Evolutionary conservation across 1,139 yeast species (phyloP), one percentile per base, ranked within the genome.

Genomic region (Geotrichum candidum): DNA sequence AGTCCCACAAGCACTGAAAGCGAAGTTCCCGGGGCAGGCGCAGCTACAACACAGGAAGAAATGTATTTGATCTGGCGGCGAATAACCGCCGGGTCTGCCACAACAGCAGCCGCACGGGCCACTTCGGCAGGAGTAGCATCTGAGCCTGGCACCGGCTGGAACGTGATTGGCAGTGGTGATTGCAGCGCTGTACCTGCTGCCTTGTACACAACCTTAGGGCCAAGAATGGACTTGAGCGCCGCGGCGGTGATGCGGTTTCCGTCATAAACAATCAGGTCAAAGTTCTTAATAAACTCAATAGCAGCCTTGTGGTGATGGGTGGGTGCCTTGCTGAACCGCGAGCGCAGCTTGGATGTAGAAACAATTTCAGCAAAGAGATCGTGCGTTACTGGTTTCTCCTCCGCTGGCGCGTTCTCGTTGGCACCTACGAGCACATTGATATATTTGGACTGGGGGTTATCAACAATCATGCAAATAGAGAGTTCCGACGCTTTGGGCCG

Each of bases 361-460:
- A 70, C 61, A 46, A 70, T 67, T 53, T 70, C 72, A 3, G 67
- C 61, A 54, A 70, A 70, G 61, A 68, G 38, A 38, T 68, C 69
- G 48, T 66, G 63, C 0, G 73, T 70, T 15, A 15, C 23, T 7
- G 48, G 48, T 10, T 41, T 41, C 3, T 41, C 23, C 22, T 41
- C 48, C 48, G n/a, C n/a, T 2, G 66, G 63, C n/a, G 67, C 51
- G 3, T 63, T 63, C 10, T 57, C 57, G 45, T 67, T 65, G 48
- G 48, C 48, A 22, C 63, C 67, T 51, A 65, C 68, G 9, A 70
- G 63, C 2, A 60, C 63, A 9, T 64, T 63, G 11, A 63, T 63
- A 22, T 64, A 69, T 48, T 62, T 61, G 56, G 62, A 64, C 58
- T 66, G 69, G 2, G 72, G 70, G 45, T 70, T 72, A 53, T 65